These are phyloP conservation scores for Flaveria trinervia DNA, from an alignment of 129 eudicot genomes.

Conservation along the genomic window DNA sequence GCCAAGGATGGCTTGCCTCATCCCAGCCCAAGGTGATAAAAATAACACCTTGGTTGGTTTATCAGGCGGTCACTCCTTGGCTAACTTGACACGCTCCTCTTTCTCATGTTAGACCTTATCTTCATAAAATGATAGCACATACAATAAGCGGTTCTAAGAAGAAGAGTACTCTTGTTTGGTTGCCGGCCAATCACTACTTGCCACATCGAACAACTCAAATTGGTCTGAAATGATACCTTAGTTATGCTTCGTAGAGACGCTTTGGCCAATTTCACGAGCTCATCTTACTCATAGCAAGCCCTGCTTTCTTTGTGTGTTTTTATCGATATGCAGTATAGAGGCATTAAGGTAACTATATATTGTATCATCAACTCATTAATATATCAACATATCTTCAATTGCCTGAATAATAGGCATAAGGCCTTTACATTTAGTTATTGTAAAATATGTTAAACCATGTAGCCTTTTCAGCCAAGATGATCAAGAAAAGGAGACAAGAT, in stretches of 20 bases:
- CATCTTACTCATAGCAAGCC: no score
- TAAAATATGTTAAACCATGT: neutral
- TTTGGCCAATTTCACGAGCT: no score
- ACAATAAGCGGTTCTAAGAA: neutral
- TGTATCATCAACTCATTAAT: no score
- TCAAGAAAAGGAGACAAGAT: neutral
- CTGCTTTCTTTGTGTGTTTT: no score
- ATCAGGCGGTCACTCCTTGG: slow-evolving; percentile 29
- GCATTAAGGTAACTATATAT: no score
- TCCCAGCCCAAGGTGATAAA: slow-evolving; percentile 24
- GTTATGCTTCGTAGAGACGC: no score
- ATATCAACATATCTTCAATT: no score
- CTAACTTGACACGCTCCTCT: slow-evolving; percentile 37
- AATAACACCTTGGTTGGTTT: slow-evolving; percentile 18
- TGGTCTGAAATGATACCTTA: no score
- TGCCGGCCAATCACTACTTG: neutral
- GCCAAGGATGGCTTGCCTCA: slow-evolving; percentile 40
- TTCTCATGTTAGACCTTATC: slow-evolving; percentile 31
- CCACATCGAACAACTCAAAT: no score
- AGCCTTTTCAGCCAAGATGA: neutral
- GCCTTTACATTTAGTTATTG: neutral
- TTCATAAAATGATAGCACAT: neutral
- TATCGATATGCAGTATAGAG: no score
- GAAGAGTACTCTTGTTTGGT: neutral
- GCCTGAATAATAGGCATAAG: neutral